phyloP scores from a whole-genome alignment of 2,329 filamentous ascomycete species.

The Penicillium sp. region DNA sequence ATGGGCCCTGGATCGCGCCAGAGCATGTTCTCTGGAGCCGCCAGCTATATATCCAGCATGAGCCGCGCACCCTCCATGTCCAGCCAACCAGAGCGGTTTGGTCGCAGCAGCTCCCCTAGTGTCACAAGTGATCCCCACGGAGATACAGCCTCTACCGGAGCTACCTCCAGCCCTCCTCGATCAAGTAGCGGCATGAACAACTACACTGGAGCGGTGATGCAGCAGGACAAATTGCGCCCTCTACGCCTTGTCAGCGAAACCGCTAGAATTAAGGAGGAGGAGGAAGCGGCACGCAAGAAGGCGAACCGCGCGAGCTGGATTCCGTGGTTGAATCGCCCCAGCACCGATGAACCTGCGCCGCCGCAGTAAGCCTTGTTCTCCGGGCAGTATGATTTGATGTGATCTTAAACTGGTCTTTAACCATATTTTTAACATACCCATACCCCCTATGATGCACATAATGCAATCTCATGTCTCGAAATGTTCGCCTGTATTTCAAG shows the following conservation, averaged over 20 bases:
- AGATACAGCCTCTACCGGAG: slow-evolving; percentile 46
- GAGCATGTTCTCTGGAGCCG: slow-evolving; percentile 41
- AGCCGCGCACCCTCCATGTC: slow-evolving; percentile 54
- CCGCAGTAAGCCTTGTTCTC: slow-evolving; percentile 12
- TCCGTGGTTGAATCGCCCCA: slow-evolving; percentile 46
- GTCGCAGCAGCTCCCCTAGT: slow-evolving; percentile 68
- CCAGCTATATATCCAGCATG: slow-evolving; percentile 54
- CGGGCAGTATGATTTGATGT: slow-evolving; percentile 23
- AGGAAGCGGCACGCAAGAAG: slow-evolving; percentile 45
- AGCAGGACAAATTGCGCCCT: slow-evolving; percentile 75
- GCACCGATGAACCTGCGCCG: slow-evolving; percentile 27
- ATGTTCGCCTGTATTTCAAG: slow-evolving; percentile 12
- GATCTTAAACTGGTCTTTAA: slow-evolving; percentile 21
- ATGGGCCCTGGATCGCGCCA: slow-evolving; percentile 44
- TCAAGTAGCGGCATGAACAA: slow-evolving; percentile 68
- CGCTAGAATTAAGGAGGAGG: slow-evolving; percentile 43
- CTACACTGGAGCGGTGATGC: slow-evolving; percentile 64
- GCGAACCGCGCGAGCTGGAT: slow-evolving; percentile 50
- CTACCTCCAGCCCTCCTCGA: slow-evolving; percentile 56
- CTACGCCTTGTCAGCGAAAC: slow-evolving; percentile 69
- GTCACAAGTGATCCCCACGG: slow-evolving; percentile 51
- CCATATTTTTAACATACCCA: slow-evolving; percentile 24
- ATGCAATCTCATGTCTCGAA: slow-evolving; percentile 22
- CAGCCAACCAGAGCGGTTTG: slow-evolving; percentile 47
- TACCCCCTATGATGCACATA: slow-evolving; percentile 26